Base-by-base conservation (phyloP, 2,329 filamentous ascomycete species). In the Metarhizium brunneum region DNA sequence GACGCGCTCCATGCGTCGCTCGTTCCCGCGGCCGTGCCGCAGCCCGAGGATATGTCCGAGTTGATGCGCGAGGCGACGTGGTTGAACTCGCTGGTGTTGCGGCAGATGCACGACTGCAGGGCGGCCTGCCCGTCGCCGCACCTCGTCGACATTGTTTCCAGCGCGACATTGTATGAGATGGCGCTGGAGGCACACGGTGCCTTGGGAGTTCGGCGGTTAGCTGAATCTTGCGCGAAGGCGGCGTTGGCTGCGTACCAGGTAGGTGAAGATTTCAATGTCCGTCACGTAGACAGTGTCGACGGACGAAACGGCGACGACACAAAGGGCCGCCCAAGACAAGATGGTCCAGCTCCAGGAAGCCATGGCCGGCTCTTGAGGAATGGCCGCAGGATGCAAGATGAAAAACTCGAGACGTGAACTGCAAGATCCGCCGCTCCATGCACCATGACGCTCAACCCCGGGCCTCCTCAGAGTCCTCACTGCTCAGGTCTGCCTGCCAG, bases 51-150 rank as follows among this genome's bases (percentile, higher is more conserved):
- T 29, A 81, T 63, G 4, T 70, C 72, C 14, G 55, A 61, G 10
- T 72, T 73, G 25, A 81, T 67, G 6, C 59, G 62, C 2, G 68
- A 65, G 14, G 68, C 66, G 54, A 81, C 63, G 3, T 70, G 66
- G 4, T 65, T 68, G 16, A 69, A 66, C 57, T 73, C 72, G 50
- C 69, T 71, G 58, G 72, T 70, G 62, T 78, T 76, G 14, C 74
- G 75, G 66, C 79, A 82, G n/a, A 79, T 70, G 56, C 79, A 82
- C 8, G 72, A 73, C 59, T 81, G 77, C 8, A 82, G 65, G 4
- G 69, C 73, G 4, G 71, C 70, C 14, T 72, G 73, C 5, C 65
- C 73, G 30, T 73, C 67, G 14, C 73, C 73, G 58, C 78, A 81
- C 50, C 48, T 47, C 49, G 66, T 68, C 10, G 68, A 66, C 32